A percentile compares a stretch with the other conserved stretches of the same genome.
phyloP scores from a whole-genome alignment of 192 early-diverging fungal genomes.

The Spizellomyces punctatus region DNA sequence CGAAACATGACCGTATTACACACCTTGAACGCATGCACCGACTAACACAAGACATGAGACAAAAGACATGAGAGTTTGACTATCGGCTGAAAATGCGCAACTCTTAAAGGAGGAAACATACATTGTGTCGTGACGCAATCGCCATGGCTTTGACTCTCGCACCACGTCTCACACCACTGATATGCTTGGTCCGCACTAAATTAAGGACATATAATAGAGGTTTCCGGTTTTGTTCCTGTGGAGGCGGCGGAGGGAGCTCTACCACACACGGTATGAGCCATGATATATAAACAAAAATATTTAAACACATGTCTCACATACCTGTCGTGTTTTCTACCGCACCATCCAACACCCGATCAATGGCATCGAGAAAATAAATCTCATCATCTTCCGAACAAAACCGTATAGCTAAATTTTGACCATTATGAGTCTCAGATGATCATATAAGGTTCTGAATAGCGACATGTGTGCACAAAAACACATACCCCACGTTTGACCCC shows the following conservation, averaged over 20 bases:
- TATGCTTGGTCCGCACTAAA: conserved; percentile 88
- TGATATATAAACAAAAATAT: neutral
- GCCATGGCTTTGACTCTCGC: conserved; percentile 94
- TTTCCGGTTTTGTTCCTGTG: conserved; percentile 12
- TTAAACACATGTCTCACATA: neutral
- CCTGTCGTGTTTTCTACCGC: no score
- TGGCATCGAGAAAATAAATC: conserved; percentile 28
- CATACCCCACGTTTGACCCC: neutral
- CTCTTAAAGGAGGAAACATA: neutral
- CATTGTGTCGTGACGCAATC: conserved; percentile 79
- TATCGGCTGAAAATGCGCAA: neutral
- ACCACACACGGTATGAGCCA: neutral
- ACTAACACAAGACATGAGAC: conserved; percentile 38
- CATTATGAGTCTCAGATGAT: no score
- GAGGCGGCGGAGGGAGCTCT: conserved; percentile 13
- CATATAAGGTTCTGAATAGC: no score
- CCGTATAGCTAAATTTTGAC: conserved; percentile 12
- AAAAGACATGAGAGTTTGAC: neutral
- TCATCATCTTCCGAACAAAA: conserved; percentile 37
- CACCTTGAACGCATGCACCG: conserved; percentile 81
- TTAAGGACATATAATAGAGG: conserved; percentile 90
- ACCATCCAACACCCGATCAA: neutral
- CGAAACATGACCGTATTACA: neutral
- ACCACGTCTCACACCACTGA: conserved; percentile 80
- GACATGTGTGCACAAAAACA: no score